These are phyloP conservation scores for Eruca vesicaria DNA, from an alignment of 441 rosid genomes.

Conservation along the genomic window DNA sequence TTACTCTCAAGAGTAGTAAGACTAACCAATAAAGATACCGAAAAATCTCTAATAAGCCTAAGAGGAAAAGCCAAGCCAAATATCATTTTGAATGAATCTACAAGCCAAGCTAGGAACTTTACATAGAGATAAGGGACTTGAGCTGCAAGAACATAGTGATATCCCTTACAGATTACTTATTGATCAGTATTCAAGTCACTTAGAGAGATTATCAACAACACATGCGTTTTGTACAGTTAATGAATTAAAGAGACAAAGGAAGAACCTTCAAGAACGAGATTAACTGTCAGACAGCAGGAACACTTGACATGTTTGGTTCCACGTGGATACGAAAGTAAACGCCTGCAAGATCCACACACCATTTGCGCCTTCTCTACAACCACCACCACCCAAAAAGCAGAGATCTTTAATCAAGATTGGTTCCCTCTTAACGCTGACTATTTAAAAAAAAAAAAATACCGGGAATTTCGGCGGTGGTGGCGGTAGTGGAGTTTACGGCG, in stretches of 20 bases:
- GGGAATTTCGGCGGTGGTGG: slow-evolving; percentile 28
- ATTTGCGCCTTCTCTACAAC: slow-evolving; percentile 54
- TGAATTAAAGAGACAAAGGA: slow-evolving; percentile 2
- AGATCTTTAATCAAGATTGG: not conserved
- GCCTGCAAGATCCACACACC: slow-evolving; percentile 90
- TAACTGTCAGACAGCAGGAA: slow-evolving; percentile 61
- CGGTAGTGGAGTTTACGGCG: slow-evolving; percentile 12
- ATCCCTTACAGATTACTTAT: not conserved
- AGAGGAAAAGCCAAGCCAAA: no score
- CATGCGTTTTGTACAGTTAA: not conserved
- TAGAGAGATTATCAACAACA: not conserved
- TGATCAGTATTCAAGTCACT: not conserved
- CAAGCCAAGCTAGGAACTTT: not conserved
- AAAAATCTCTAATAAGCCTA: no score
- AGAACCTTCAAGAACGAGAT: slow-evolving; percentile 85
- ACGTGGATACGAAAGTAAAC: slow-evolving; percentile 66
- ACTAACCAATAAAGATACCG: not conserved
- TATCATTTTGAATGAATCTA: not conserved
- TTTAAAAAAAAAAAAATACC: slow-evolving; percentile 15
- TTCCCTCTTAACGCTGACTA: not conserved
- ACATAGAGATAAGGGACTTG: not conserved
- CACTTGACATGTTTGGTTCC: slow-evolving; percentile 71
- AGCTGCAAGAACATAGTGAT: not conserved
- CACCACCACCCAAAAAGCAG: not conserved
- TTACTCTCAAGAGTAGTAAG: not conserved